These are phyloP conservation scores for Puccinia triticina DNA, from an alignment of 1,284 basidiomycete genomes.

Conservation along the genomic window DNA sequence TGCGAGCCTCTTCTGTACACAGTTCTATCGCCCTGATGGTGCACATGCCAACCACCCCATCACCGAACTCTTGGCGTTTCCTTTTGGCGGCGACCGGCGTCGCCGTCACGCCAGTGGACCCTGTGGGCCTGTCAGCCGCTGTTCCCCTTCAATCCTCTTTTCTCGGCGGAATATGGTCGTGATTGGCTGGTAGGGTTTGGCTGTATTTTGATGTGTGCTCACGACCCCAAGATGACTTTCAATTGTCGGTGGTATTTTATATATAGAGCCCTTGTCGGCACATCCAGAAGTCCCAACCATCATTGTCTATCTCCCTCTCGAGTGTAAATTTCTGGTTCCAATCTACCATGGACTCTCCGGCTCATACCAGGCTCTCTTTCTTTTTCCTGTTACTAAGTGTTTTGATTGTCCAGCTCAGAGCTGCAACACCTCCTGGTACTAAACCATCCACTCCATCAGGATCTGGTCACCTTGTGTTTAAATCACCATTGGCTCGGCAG, in stretches of 20 bases:
- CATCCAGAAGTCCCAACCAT: too few species aligned
- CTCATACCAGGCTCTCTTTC: background rate
- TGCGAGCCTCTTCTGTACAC: background rate
- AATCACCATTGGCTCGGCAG: constrained; percentile 19
- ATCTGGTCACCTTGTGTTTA: background rate
- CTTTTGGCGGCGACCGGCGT: constrained; percentile 2
- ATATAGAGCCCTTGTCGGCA: background rate
- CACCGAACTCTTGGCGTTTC: background rate
- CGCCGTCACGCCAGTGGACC: background rate
- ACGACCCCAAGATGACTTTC: background rate
- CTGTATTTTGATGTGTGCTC: background rate
- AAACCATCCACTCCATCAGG: background rate
- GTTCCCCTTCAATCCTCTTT: background rate
- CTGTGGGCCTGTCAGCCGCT: background rate
- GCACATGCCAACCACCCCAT: background rate
- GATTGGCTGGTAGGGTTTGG: background rate
- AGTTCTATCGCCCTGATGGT: background rate
- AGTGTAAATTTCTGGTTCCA: constrained; percentile 1
- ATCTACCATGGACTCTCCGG: background rate
- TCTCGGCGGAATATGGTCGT: background rate
- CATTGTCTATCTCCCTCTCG: background rate
- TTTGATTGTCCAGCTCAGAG: background rate
- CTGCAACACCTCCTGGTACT: background rate
- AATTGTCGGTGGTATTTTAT: background rate
- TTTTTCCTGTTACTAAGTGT: background rate